phyloP scores from a whole-genome alignment of 2,329 filamentous ascomycete genomes.

The Xylaria digitata region DNA sequence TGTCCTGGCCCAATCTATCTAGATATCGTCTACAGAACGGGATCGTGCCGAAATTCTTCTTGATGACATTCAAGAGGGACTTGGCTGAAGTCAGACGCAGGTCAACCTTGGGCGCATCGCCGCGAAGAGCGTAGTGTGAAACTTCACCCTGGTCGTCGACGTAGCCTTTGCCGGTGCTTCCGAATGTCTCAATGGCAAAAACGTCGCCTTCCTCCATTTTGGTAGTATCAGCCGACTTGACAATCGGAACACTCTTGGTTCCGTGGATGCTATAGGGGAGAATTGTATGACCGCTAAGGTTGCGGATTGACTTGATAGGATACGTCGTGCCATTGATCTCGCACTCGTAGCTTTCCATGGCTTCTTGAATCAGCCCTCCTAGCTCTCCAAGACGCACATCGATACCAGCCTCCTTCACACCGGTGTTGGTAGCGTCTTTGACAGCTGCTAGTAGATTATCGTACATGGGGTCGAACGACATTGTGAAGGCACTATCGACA shows the following conservation, averaged over 20 bases:
- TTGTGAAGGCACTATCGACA: conserved; percentile 83
- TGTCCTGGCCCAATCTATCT: conserved; percentile 92
- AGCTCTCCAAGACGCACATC: conserved; percentile 90
- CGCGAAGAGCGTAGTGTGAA: conserved; percentile 85
- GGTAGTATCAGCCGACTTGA: conserved; percentile 86
- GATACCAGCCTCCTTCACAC: conserved; percentile 89
- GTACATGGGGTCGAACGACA: conserved; percentile 79
- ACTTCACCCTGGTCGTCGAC: conserved; percentile 89
- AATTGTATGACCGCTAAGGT: conserved; percentile 91
- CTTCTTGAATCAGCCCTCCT: conserved; percentile 84
- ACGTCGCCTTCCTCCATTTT: conserved; percentile 99
- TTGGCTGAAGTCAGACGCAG: conserved; percentile 85
- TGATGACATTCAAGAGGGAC: conserved; percentile 86
- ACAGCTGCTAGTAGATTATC: conserved; percentile 80
- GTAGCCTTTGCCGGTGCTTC: conserved; percentile 89
- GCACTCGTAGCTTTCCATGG: conserved; percentile 93
- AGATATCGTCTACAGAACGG: conserved; percentile 92
- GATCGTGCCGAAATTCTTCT: conserved; percentile 94
- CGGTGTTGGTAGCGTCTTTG: conserved; percentile 83
- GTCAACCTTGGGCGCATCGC: conserved; percentile 79
- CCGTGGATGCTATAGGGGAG: conserved; percentile 91
- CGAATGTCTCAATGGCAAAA: conserved; percentile 96
- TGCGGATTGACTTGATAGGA: conserved; percentile 86
- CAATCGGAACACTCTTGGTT: conserved; percentile 92
- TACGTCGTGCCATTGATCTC: conserved; percentile 82